phyloP scores from a whole-genome alignment of 768 basidiomycete genomes.

The Termitomyces sp. region DNA sequence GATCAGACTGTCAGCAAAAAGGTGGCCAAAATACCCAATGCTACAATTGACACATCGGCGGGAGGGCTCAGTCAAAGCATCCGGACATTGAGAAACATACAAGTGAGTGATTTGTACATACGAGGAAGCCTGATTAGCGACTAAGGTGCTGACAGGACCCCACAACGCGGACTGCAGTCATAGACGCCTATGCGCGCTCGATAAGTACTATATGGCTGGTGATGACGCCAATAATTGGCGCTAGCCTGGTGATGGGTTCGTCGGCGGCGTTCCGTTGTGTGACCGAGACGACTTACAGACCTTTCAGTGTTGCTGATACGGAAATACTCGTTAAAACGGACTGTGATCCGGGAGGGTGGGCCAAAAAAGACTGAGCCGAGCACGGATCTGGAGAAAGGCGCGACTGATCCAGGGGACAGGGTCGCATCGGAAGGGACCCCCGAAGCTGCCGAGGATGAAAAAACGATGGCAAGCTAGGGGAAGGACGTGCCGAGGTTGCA shows the following conservation, averaged over 20 bases:
- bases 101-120: slow-evolving; percentile 24
- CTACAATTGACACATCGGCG: slow-evolving; percentile 34
- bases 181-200: slow-evolving; percentile 59
- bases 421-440: slow-evolving; percentile 3
- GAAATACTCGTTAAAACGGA: slow-evolving; percentile 54
- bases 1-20: slow-evolving; percentile 31
- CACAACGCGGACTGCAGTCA: slow-evolving; percentile 38
- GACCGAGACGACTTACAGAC: background rate
- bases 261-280: background rate
- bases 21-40: slow-evolving; percentile 31
- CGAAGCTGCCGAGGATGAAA: slow-evolving; percentile 21
- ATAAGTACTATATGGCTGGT: slow-evolving; percentile 65
- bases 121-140: background rate
- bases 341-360: slow-evolving; percentile 34
- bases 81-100: slow-evolving; percentile 36
- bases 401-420: slow-evolving; percentile 4
- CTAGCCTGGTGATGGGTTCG: slow-evolving; percentile 47
- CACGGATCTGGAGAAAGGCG: slow-evolving; percentile 17
- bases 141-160: slow-evolving; percentile 35
- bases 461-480: slow-evolving; percentile 11
- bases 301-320: slow-evolving; percentile 48
- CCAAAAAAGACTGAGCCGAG: slow-evolving; percentile 22
- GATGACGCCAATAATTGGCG: slow-evolving; percentile 51
- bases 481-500: slow-evolving; percentile 9
- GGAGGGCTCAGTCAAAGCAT: slow-evolving; percentile 43